A percentile compares a stretch with the other conserved stretches of the same genome.
phyloP scores from a whole-genome alignment of 352 stramenopile genomes.

The Phytophthora boehmeriae region DNA sequence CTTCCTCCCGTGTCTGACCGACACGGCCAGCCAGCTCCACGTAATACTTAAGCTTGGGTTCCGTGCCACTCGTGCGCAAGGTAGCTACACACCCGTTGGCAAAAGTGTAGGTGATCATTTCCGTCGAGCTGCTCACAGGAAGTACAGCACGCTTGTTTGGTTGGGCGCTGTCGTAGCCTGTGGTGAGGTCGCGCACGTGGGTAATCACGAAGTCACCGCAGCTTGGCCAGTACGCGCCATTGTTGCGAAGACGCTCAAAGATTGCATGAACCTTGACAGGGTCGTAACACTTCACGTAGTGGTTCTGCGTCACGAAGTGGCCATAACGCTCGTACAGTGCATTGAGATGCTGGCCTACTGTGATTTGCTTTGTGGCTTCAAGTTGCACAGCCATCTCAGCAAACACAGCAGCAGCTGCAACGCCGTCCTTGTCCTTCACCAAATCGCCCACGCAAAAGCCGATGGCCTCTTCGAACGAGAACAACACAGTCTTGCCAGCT shows the following conservation, averaged over 20 bases:
- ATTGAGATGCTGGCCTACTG: constrained; percentile 81
- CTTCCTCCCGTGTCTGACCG: constrained; percentile 67
- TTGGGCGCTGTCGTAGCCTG: constrained; percentile 87
- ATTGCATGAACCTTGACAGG: constrained; percentile 85
- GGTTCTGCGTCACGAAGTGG: constrained; percentile 97
- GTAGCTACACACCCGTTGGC: constrained; percentile 96
- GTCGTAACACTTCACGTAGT: constrained; percentile 97
- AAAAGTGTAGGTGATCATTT: constrained; percentile 98
- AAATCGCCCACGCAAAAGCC: constrained; percentile 97
- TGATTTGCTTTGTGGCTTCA: constrained; percentile 45
- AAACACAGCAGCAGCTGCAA: constrained; percentile 92
- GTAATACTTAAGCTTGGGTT: constrained; percentile 99
- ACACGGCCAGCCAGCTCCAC: constrained; percentile 89
- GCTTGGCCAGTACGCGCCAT: constrained; percentile 83
- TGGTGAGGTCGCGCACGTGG: constrained; percentile 89
- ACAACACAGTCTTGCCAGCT: constrained; percentile 93
- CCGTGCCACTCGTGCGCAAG: constrained; percentile 97
- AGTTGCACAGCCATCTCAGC: constrained; percentile 89
- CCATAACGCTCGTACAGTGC: constrained; percentile 94
- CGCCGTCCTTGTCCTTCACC: constrained; percentile 98
- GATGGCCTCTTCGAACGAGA: constrained; percentile 99
- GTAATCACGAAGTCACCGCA: constrained; percentile 87
- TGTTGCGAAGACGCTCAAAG: constrained; percentile 92
- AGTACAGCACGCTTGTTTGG: constrained; percentile 90
- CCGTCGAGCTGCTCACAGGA: constrained; percentile 90